Evolutionary conservation across 768 basidiomycete genomes (phyloP).

Genomic region (Chlorophyllum brunneum): DNA sequence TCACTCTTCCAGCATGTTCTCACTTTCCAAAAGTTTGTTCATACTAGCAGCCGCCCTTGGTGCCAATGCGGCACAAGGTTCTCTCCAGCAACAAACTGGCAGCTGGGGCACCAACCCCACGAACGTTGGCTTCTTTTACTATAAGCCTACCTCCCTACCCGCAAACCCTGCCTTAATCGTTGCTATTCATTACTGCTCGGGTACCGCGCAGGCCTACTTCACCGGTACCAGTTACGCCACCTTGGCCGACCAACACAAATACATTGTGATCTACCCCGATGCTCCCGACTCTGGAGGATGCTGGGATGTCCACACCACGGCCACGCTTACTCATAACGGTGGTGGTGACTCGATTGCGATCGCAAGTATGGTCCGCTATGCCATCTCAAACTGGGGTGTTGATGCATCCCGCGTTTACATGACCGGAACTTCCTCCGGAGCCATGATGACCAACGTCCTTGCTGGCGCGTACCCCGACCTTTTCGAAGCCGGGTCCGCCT

Average conservation of each 20-base stretch:
- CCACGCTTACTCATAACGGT: constrained; percentile 50
- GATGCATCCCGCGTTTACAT: constrained; percentile 45
- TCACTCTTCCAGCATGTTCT: constrained; percentile 17
- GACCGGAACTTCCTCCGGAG: constrained; percentile 49
- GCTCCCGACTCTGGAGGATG: constrained; percentile 42
- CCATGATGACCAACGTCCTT: constrained; percentile 60
- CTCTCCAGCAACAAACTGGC: constrained; percentile 33
- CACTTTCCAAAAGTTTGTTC: constrained; percentile 17
- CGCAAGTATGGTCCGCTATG: constrained; percentile 41
- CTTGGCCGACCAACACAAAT: constrained; percentile 44
- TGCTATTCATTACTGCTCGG: constrained; percentile 51
- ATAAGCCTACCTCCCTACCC: constrained; percentile 35
- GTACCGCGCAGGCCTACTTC: constrained; percentile 50
- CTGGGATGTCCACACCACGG: constrained; percentile 50
- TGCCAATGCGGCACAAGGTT: constrained; percentile 24
- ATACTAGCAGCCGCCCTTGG: constrained; percentile 16
- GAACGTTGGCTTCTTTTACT: constrained; percentile 44
- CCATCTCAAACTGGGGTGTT: constrained; percentile 44
- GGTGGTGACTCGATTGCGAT: constrained; percentile 55
- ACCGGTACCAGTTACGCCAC: constrained; percentile 43
- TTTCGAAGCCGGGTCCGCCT: constrained; percentile 43
- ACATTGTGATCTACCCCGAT: constrained; percentile 48
- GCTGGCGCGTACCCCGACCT: constrained; percentile 52
- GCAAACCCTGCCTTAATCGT: constrained; percentile 44
- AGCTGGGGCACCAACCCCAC: constrained; percentile 53